These are phyloP conservation scores for Rhododendron griersonianum DNA, from an alignment of 148 eudicot genomes.

Conservation along the genomic window DNA sequence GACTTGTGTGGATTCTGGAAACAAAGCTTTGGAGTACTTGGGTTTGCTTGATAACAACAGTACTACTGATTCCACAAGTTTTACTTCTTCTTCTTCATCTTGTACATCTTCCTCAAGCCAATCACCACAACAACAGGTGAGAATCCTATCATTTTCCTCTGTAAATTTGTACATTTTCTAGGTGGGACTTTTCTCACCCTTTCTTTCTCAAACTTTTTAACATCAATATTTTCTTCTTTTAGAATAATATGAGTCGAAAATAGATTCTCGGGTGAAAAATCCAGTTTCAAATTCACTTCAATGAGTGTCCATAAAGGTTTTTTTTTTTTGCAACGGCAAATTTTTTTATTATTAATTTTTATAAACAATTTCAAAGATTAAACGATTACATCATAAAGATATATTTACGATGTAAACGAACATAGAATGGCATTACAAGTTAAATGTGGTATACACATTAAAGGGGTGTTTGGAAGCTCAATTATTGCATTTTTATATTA, in stretches of 20 bases:
- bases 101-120: neutral
- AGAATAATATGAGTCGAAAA: neutral
- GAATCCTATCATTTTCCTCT: neutral
- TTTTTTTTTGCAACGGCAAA: no score
- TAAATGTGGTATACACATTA: neutral
- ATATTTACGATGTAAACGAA: no score
- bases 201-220: neutral
- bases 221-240: neutral
- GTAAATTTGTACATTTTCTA: neutral
- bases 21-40: slow-evolving; percentile 55
- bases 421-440: no score
- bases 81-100: slow-evolving; percentile 4
- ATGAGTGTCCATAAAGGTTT: neutral
- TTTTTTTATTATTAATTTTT: no score
- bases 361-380: no score
- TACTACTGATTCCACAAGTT: neutral
- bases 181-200: neutral
- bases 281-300: neutral
- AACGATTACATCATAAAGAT: no score
- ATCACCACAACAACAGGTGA: slow-evolving; percentile 11
- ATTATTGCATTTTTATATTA: no score
- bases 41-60: slow-evolving; percentile 29
- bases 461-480: neutral
- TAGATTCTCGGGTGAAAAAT: neutral
- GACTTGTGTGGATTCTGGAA: slow-evolving; percentile 58